Evolutionary conservation across 1,139 yeast genomes (phyloP).

Genomic region (Sugiyamaella novakii): DNA sequence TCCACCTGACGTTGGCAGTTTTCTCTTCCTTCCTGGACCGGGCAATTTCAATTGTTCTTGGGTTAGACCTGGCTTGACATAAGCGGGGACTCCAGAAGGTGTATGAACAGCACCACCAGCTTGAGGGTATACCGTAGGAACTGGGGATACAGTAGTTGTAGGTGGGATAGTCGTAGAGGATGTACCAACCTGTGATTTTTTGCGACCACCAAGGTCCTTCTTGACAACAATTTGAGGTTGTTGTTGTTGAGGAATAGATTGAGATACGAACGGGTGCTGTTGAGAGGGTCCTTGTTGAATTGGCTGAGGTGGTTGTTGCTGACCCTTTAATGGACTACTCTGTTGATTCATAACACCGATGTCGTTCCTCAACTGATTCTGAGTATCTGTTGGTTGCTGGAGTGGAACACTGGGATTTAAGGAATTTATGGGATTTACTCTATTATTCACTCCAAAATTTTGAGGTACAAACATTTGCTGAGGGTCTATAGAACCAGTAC

Average conservation of each 20-base stretch:
- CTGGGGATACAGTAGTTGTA: conserved; percentile 30
- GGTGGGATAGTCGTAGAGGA: conserved; percentile 4
- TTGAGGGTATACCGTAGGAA: conserved; percentile 32
- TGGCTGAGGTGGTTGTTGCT: conserved; percentile 12
- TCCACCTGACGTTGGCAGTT: conserved; percentile 26
- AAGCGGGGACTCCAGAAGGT: conserved; percentile 36
- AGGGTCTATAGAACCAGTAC: conserved; percentile 9
- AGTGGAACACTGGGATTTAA: conserved; percentile 4
- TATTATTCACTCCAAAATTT: conserved; percentile 1
- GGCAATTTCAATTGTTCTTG: conserved; percentile 39
- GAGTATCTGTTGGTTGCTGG: conserved; percentile 17
- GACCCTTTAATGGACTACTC: conserved; percentile 13
- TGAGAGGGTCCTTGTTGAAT: conserved; percentile 12
- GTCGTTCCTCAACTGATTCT: conserved; percentile 16
- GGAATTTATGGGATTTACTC: not conserved
- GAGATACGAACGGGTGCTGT: conserved; percentile 1
- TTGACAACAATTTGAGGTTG: conserved; percentile 11
- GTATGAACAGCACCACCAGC: conserved; percentile 23
- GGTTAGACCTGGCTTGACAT: conserved; percentile 35
- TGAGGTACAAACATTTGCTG: conserved; percentile 17
- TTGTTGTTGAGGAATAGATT: conserved; percentile 11
- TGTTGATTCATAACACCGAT: conserved; percentile 7
- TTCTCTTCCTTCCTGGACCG: conserved; percentile 33
- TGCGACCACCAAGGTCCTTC: conserved; percentile 11
- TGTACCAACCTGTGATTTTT: conserved; percentile 3